Evolutionary conservation across 164 flowering plant species (phyloP).

Genomic region (Aristolochia californica): DNA sequence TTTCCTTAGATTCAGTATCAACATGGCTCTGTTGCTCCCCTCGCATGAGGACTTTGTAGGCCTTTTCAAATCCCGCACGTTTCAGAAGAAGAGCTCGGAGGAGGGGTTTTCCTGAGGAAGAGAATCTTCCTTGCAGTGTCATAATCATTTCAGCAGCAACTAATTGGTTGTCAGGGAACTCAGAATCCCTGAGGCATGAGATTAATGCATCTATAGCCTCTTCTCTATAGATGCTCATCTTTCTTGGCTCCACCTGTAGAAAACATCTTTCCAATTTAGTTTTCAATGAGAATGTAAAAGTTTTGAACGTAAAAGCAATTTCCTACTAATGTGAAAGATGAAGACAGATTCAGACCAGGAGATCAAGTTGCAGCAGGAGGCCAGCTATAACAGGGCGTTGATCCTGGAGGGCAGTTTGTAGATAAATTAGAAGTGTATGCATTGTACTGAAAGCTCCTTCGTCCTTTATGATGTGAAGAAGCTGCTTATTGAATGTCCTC

Average conservation of each 20-base stretch:
- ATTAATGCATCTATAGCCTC: constrained; percentile 69
- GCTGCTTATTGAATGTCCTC: constrained; percentile 56
- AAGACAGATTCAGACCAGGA: constrained; percentile 45
- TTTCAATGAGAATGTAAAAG: no score
- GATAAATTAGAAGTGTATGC: constrained; percentile 57
- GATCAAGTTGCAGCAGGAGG: constrained; percentile 76
- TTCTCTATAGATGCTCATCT: constrained; percentile 81
- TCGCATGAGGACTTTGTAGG: constrained; percentile 24
- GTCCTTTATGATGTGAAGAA: constrained; percentile 59
- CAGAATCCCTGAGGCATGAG: constrained; percentile 52
- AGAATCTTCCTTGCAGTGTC: constrained; percentile 66
- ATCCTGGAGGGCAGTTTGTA: constrained; percentile 48
- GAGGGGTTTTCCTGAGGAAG: constrained; percentile 56
- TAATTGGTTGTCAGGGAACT: constrained; percentile 44
- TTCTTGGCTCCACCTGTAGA: constrained; percentile 59
- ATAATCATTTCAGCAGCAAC: constrained; percentile 64
- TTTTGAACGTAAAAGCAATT: no score
- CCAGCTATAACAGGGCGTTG: constrained; percentile 61
- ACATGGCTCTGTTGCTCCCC: constrained; percentile 22
- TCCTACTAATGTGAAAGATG: no score
- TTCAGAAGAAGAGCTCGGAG: constrained; percentile 49
- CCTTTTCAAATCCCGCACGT: constrained; percentile 49
- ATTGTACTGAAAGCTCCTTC: constrained; percentile 61
- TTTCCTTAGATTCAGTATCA: constrained; percentile 28
- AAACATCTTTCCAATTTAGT: background rate